Evolutionary conservation across 2,329 filamentous ascomycete species (phyloP), one percentile per base, ranked within the genome.

Genomic region (Tolypocladium tundrense): DNA sequence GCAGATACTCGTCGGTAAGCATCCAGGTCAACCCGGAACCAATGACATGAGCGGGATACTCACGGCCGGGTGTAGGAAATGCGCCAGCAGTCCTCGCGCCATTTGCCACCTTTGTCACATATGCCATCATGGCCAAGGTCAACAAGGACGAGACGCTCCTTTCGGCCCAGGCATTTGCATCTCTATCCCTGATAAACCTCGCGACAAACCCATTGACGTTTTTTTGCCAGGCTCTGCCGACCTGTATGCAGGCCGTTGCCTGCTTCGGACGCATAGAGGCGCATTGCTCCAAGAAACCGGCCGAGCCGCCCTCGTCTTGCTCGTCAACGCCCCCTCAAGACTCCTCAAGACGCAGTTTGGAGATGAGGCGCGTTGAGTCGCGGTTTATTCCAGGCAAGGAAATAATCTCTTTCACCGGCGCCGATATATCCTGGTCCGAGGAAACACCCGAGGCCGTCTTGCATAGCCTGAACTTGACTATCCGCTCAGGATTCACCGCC

Each of bases 171-270:
- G 53, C 53, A 10, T 55, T 55, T 24, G 41, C 53, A 24, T 55
- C 53, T 27, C 39, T 55, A 21, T 55, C 53, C 10, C 24, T 55
- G 9, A 45, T 55, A 16, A 55, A 45, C 16, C 53, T 55, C n/a
- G 31, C 40, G 9, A 55, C 41, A 2, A 14, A 45, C n/a, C 53
- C 53, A 6, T 33, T 55, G 24, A 37, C 19, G 9, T 21, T 35
- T 9, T 45, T 55, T 24, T 50, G 55, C 43, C 33, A 56, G 45
- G 55, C 43, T 11, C n/a, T 56, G 27, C 45, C 55, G 4, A 42
- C 55, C 1, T 51, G 55, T 16, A 56, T 56, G 55, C 55, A 56
- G 43, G 42, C 31, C 14, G 27, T 56, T 8, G 55, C 55, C n/a
- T 56, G 55, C 31, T 51, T 56, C 8, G 41, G 27, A 4, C 39